Conservation (phyloP, 768 basidiomycete species). For the Mrakia gelida region DNA sequence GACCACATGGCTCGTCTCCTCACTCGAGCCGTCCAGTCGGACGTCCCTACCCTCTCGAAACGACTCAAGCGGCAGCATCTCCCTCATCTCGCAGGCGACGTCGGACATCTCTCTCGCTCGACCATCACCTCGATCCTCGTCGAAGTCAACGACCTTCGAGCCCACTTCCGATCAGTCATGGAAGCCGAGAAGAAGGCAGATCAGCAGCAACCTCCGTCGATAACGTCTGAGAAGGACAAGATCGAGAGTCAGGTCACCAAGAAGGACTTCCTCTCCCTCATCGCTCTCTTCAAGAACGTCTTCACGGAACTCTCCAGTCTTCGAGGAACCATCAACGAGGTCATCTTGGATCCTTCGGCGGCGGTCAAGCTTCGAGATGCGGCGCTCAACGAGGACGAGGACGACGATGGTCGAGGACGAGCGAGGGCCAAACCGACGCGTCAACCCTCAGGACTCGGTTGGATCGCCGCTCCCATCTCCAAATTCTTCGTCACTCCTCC, state of each 20-base stretch:
- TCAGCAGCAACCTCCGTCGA: conserved; percentile 55
- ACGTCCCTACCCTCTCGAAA: conserved; percentile 79
- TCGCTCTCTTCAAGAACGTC: conserved; percentile 79
- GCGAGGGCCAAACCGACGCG: conserved; percentile 36
- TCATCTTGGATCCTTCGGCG: conserved; percentile 78
- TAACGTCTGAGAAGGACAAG: conserved; percentile 36
- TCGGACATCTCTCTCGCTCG: conserved; percentile 75
- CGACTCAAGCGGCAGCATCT: conserved; percentile 87
- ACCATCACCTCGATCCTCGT: conserved; percentile 69
- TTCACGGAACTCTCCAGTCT: conserved; percentile 78
- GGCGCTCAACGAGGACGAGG: conserved; percentile 34
- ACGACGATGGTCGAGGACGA: conserved; percentile 44
- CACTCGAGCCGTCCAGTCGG: conserved; percentile 63
- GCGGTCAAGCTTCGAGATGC: conserved; percentile 57
- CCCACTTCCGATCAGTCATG: conserved; percentile 57
- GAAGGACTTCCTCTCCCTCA: conserved; percentile 72
- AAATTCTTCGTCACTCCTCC: conserved; percentile 62
- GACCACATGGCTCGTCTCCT: conserved; percentile 60
- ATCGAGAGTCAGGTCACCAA: conserved; percentile 51
- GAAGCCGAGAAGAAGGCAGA: conserved; percentile 46
- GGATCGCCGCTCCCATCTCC: conserved; percentile 76
- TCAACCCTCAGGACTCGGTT: conserved; percentile 49
- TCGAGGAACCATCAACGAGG: conserved; percentile 76
- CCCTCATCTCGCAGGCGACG: conserved; percentile 63
- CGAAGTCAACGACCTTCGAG: conserved; percentile 66